These are phyloP conservation scores for Populus trichocarpa DNA, from an alignment of 441 rosid species.

Conservation along the genomic window DNA sequence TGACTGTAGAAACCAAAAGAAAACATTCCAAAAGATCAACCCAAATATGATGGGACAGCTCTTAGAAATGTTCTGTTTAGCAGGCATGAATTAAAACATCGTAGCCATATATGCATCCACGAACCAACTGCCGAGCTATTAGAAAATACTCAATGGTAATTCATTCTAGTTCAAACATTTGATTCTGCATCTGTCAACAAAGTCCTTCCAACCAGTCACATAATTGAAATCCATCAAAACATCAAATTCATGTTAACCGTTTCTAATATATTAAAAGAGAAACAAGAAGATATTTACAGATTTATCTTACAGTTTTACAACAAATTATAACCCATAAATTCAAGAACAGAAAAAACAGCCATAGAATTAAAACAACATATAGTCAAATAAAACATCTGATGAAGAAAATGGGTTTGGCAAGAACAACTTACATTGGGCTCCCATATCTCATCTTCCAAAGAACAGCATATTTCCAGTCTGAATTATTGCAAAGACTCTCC, in stretches of 20 bases:
- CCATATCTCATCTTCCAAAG: conserved; percentile 53
- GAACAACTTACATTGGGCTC: conserved; percentile 42
- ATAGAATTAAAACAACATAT: background rate
- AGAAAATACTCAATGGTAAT: no score
- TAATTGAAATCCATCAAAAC: background rate
- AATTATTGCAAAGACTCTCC: conserved; percentile 42
- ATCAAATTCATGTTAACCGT: no score
- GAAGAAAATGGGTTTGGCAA: background rate
- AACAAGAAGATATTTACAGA: background rate
- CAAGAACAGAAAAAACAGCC: background rate
- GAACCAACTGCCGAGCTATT: no score
- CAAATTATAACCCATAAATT: background rate
- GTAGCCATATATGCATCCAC: no score
- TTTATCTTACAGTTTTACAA: background rate
- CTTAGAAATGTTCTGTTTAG: no score
- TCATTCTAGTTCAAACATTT: background rate
- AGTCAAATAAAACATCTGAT: background rate
- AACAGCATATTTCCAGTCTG: conserved; percentile 54
- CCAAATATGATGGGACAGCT: no score
- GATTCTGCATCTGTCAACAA: background rate
- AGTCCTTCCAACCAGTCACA: background rate
- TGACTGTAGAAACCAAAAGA: no score
- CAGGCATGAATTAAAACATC: no score
- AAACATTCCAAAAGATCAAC: no score
- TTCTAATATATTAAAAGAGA: no score